A percentile compares a stretch with the other conserved stretches of the same genome.
Evolutionary conservation across 352 stramenopile genomes (phyloP).

Genomic region (Discostella stelligera): DNA sequence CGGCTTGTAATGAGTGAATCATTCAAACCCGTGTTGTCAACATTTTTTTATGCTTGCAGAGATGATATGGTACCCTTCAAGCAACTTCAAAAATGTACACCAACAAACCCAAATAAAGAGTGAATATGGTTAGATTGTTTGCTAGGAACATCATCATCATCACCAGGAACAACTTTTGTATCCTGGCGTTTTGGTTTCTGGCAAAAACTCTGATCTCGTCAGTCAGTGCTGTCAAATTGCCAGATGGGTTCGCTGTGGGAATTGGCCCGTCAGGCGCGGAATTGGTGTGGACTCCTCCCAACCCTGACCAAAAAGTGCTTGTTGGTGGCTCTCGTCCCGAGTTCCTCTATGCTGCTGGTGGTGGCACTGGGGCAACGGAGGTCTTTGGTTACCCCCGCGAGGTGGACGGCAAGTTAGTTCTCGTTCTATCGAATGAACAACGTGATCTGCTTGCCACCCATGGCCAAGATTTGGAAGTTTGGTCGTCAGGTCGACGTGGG

Average conservation of each 20-base stretch:
- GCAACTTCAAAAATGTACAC: too few relatives aligned
- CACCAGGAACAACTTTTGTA: too few relatives aligned
- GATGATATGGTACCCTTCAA: too few relatives aligned
- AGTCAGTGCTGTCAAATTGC: neutral
- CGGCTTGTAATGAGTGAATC: too few relatives aligned
- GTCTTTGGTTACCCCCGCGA: neutral
- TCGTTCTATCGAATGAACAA: neutral
- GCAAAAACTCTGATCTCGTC: too few relatives aligned
- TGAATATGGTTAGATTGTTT: too few relatives aligned
- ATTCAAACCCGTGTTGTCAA: too few relatives aligned
- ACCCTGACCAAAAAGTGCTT: neutral
- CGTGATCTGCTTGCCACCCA: neutral
- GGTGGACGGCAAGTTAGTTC: neutral
- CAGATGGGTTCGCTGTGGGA: neutral
- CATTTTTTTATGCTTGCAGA: too few relatives aligned
- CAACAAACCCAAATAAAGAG: too few relatives aligned
- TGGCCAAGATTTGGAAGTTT: neutral
- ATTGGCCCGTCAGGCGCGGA: neutral
- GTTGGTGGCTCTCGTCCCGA: conserved; percentile 1
- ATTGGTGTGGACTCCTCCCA: neutral
- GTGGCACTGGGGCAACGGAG: neutral
- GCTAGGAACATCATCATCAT: too few relatives aligned
- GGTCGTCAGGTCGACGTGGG: neutral
- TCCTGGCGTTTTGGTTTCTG: too few relatives aligned
- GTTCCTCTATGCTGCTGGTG: neutral